phyloP scores from a whole-genome alignment of 2,329 filamentous ascomycete species.

The Cladophialophora immunda region DNA sequence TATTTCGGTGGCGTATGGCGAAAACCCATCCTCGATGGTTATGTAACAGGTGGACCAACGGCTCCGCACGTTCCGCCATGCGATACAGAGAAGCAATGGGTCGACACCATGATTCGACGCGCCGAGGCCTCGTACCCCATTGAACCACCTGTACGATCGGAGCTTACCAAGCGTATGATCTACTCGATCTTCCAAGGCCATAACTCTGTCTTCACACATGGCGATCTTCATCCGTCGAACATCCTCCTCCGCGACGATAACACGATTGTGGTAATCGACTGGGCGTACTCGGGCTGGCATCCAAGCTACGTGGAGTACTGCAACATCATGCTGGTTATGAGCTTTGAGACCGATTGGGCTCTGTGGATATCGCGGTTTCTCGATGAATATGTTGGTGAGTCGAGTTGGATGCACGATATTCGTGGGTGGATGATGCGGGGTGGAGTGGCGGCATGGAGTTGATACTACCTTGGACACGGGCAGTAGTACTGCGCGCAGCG shows the following conservation, averaged over 20 bases:
- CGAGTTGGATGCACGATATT: background rate
- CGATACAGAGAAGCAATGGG: constrained; percentile 11
- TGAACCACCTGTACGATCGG: background rate
- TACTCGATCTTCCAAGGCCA: constrained; percentile 9
- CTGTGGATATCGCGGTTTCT: constrained; percentile 6
- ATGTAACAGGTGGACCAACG: background rate
- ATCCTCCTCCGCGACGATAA: constrained; percentile 9
- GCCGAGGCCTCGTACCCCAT: background rate
- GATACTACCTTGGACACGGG: background rate
- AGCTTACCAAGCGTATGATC: background rate
- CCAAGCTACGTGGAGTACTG: constrained; percentile 10
- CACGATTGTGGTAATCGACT: constrained; percentile 13
- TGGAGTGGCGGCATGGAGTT: background rate
- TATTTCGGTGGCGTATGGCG: constrained; percentile 10
- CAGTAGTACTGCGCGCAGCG: background rate
- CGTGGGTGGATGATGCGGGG: background rate
- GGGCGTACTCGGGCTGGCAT: constrained; percentile 1
- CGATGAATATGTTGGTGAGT: background rate
- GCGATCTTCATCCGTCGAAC: constrained; percentile 6
- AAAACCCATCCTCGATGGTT: background rate
- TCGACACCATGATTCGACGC: constrained; percentile 1
- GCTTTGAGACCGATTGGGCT: background rate
- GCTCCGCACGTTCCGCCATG: constrained; percentile 10
- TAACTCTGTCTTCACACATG: constrained; percentile 14
- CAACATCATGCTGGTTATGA: background rate